Conservation (phyloP, 805 yeast species). For the Sugiyamaella qingdaonensis region DNA sequence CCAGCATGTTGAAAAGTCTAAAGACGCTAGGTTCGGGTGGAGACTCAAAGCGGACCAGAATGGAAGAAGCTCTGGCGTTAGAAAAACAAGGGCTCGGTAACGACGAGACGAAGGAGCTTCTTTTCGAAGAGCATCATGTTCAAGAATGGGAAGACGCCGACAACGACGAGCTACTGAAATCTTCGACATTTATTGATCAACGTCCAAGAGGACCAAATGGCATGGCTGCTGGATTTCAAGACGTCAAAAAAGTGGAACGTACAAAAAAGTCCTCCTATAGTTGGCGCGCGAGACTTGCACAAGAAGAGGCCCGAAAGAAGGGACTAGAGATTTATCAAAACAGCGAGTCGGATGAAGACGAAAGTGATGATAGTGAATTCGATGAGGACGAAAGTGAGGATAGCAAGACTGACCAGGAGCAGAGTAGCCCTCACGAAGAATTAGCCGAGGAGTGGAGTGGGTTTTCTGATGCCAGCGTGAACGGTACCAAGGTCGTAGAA, state of each 20-base stretch:
- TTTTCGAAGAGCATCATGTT: constrained; percentile 65
- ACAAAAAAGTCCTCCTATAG: constrained; percentile 55
- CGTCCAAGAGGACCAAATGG: constrained; percentile 62
- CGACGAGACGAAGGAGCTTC: constrained; percentile 54
- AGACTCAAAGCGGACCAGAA: constrained; percentile 60
- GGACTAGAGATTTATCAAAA: constrained; percentile 29
- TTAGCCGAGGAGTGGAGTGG: constrained; percentile 19
- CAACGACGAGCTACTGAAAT: constrained; percentile 19
- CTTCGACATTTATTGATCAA: constrained; percentile 60
- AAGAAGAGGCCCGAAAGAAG: constrained; percentile 34
- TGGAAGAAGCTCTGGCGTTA: constrained; percentile 67
- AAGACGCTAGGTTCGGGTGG: constrained; percentile 73
- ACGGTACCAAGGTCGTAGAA: constrained; percentile 8
- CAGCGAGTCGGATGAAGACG: constrained; percentile 20
- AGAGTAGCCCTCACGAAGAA: constrained; percentile 20
- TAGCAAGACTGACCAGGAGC: constrained; percentile 9
- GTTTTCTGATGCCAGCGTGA: constrained; percentile 5
- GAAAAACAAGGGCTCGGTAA: constrained; percentile 70
- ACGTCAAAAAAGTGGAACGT: constrained; percentile 30
- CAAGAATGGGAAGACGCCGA: constrained; percentile 54
- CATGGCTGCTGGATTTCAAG: constrained; percentile 49
- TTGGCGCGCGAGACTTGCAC: constrained; percentile 62
- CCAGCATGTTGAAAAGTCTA: constrained; percentile 63
- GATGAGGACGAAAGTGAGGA: constrained; percentile 23
- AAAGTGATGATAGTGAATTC: constrained; percentile 28